These are phyloP conservation scores for Corynespora cassiicola DNA, from an alignment of 2,329 filamentous ascomycete species.

Conservation along the genomic window DNA sequence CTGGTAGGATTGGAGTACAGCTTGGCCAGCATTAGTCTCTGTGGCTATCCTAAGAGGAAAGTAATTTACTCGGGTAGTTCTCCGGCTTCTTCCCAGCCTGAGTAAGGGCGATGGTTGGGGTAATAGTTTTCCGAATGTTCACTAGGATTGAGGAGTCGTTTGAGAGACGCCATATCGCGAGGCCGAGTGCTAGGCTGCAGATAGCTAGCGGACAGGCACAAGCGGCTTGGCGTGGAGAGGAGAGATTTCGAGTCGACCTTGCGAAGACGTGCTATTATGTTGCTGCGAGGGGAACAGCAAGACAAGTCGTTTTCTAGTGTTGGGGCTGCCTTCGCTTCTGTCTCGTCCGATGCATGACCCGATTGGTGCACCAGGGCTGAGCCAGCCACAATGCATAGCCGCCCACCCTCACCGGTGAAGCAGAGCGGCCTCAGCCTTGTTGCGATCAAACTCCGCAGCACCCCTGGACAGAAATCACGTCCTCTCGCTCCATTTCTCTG, in stretches of 20 bases:
- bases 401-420: conserved; percentile 8
- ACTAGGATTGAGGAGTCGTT: conserved; percentile 27
- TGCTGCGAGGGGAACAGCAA: no score
- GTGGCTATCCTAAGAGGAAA: not conserved
- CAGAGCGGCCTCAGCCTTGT: no score
- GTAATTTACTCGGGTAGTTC: conserved; percentile 16
- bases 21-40: conserved; percentile 8
- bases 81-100: conserved; percentile 14
- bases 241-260: no score
- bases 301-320: not conserved
- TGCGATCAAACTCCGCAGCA: not conserved
- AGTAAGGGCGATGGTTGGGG: conserved; percentile 4
- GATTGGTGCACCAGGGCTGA: conserved; percentile 13
- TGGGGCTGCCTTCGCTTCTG: conserved; percentile 7
- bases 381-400: conserved; percentile 5
- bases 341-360: conserved; percentile 2
- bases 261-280: no score
- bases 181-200: no score
- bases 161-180: conserved; percentile 27
- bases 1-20: conserved; percentile 11
- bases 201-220: no score
- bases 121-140: conserved; percentile 13
- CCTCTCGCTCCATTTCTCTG: no score
- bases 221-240: conserved; percentile 19
- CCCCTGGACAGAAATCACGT: no score